Evolutionary conservation across 2,329 filamentous ascomycete species (phyloP), one percentile per base, ranked within the genome.

Genomic region (Botrytis galanthina): DNA sequence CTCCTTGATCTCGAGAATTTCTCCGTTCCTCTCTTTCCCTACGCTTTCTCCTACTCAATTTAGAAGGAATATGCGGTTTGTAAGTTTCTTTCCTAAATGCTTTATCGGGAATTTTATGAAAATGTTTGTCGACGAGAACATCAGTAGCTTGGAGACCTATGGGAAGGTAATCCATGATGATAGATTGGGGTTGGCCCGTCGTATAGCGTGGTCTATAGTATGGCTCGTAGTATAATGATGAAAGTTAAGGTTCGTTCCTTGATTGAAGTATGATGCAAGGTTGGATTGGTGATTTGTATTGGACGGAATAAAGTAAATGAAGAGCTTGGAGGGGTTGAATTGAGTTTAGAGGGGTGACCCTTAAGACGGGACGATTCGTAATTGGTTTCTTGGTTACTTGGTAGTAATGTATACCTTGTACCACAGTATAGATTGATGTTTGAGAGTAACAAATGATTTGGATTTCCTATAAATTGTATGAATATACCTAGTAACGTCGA

Each of bases 21-120:
- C 35, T 37, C 12, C 48, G 48, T 60, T 60, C 70, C 12, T 59
- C 26, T 35, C n/a, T 29, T 39, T 68, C 46, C 10, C 59, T 57
- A 18, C 71, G 57, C 18, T 57, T 63, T 42, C 63, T 63, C 14
- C 57, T 51, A 22, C 62, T 51, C 10, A 10, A 35, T 44, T 42
- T 72, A 10, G 60, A 59, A 20, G 46, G 62, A 14, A 74, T 68
- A n/a, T 73, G 77, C 1, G 76, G 76, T 22, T 75, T 74, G 61
- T 78, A 79, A 16, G 78, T 72, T 59, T 59, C 62, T 35, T 37
- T 61, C 26, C 77, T 64, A 3, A 80, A 73, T 26, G 73, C 74
- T 42, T 75, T 75, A 51, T 79, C 72, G 4, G 78, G 78, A 9
- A 79, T 20, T 64, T 71, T 76, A 46, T 79, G 69, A 16, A 77